Percentiles rank a stretch among this genome's conserved stretches.
These are phyloP conservation scores for Didymella keratinophila DNA, from an alignment of 2,329 filamentous ascomycete genomes.

Conservation along the genomic window DNA sequence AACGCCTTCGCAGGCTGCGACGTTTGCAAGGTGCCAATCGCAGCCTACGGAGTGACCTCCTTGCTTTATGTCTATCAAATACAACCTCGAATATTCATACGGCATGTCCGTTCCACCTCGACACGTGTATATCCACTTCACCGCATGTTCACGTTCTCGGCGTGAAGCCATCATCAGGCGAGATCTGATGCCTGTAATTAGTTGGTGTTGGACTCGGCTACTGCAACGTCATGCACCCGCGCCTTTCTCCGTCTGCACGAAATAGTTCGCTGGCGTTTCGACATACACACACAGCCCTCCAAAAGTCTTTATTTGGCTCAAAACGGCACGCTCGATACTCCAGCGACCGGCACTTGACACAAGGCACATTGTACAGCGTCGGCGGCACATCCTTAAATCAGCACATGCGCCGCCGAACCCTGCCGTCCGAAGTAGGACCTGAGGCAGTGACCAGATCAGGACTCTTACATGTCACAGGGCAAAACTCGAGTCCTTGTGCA, in stretches of 20 bases:
- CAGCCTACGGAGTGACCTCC: not conserved
- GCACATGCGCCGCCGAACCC: constrained; percentile 11
- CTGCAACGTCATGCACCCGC: constrained; percentile 24
- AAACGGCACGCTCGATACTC: constrained; percentile 3
- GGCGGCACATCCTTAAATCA: constrained; percentile 16
- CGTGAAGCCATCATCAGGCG: not conserved
- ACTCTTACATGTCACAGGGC: constrained; percentile 9
- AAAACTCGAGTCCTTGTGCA: constrained; percentile 7
- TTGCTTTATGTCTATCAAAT: not conserved
- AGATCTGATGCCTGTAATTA: not conserved
- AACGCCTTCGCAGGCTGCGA: constrained; percentile 1
- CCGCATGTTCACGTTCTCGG: constrained; percentile 29
- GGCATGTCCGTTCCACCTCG: constrained; percentile 1
- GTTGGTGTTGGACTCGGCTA: constrained; percentile 1
- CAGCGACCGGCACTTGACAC: constrained; percentile 9
- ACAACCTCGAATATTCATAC: not conserved
- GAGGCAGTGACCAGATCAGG: constrained; percentile 5
- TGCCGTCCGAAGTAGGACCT: constrained; percentile 2
- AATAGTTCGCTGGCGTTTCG: constrained; percentile 17
- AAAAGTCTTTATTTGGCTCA: not conserved
- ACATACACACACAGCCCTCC: constrained; percentile 17
- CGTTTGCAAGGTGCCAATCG: not conserved
- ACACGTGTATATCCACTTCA: constrained; percentile 37
- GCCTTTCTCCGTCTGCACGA: constrained; percentile 32
- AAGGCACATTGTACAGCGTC: constrained; percentile 21